These are phyloP conservation scores for Penicillium tannophilum DNA, from an alignment of 495 filamentous ascomycete genomes.

Conservation along the genomic window DNA sequence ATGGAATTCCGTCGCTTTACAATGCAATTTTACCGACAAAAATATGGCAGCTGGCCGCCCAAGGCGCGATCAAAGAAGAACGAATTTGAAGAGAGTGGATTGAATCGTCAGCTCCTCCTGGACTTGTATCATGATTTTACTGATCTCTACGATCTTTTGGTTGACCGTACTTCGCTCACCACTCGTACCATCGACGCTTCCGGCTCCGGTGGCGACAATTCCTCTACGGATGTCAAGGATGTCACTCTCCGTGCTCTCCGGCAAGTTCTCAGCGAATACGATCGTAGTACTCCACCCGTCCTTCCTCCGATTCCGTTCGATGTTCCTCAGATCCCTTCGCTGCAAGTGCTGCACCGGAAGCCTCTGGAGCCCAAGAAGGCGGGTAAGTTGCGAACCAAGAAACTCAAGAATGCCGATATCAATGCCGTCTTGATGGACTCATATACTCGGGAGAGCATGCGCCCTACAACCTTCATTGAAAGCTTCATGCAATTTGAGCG, in stretches of 20 bases:
- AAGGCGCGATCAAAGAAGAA: conserved; percentile 93
- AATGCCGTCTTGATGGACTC: conserved; percentile 69
- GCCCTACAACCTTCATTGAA: conserved; percentile 68
- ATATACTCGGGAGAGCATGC: conserved; percentile 72
- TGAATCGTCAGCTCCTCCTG: conserved; percentile 80
- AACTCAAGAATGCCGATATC: conserved; percentile 78
- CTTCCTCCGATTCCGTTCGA: conserved; percentile 92
- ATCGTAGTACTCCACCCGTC: conserved; percentile 83
- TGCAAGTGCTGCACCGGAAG: conserved; percentile 62
- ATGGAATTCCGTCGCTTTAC: conserved; percentile 72
- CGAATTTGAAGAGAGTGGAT: conserved; percentile 76
- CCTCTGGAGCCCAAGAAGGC: conserved; percentile 70
- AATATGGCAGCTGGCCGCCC: conserved; percentile 92
- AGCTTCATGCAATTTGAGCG: conserved; percentile 83
- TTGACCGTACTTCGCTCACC: conserved; percentile 64
- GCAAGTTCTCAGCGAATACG: conserved; percentile 79
- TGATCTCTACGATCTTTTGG: conserved; percentile 84
- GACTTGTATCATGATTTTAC: conserved; percentile 86
- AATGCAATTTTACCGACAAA: conserved; percentile 74
- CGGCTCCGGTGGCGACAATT: conserved; percentile 30
- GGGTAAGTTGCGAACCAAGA: conserved; percentile 61
- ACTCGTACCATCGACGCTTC: conserved; percentile 53
- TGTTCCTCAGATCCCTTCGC: conserved; percentile 72
- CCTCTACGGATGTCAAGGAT: conserved; percentile 41
- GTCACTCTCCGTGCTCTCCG: conserved; percentile 61